Conservation (phyloP, 768 basidiomycete species). For the Panaeolus cyanescens region DNA sequence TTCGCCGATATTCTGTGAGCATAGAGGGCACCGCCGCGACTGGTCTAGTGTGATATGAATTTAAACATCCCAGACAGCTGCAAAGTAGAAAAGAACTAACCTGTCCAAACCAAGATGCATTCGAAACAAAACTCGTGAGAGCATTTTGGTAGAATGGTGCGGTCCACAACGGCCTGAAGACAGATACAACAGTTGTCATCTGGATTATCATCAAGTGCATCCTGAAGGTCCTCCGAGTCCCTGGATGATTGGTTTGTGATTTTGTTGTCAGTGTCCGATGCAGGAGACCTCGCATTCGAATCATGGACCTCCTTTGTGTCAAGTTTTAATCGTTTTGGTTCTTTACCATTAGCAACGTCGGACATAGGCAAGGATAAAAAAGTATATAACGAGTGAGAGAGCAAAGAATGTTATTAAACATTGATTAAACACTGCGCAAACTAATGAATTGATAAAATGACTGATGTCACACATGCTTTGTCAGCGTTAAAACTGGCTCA, state of each 20-base stretch:
- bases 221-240: constrained; percentile 3
- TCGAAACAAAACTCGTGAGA: constrained; percentile 95
- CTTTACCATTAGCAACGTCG: background rate
- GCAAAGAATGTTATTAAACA: background rate
- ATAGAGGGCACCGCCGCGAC: constrained; percentile 79
- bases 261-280: background rate
- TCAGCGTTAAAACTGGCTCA: background rate
- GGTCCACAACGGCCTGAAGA: constrained; percentile 72
- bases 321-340: constrained; percentile 12
- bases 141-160: constrained; percentile 81
- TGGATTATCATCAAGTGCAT: constrained; percentile 35
- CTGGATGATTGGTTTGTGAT: background rate
- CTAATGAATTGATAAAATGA: background rate
- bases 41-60: constrained; percentile 48
- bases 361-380: background rate
- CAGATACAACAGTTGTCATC: constrained; percentile 85
- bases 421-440: no score
- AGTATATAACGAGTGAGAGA: background rate
- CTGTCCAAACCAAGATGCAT: constrained; percentile 85
- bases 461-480: background rate
- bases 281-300: background rate
- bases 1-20: constrained; percentile 64
- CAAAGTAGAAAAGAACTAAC: constrained; percentile 38
- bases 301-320: constrained; percentile 1
- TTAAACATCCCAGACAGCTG: background rate